Conservation (phyloP, 176 grass and related monocot genomes). For the Aegilops sharonensis region DNA sequence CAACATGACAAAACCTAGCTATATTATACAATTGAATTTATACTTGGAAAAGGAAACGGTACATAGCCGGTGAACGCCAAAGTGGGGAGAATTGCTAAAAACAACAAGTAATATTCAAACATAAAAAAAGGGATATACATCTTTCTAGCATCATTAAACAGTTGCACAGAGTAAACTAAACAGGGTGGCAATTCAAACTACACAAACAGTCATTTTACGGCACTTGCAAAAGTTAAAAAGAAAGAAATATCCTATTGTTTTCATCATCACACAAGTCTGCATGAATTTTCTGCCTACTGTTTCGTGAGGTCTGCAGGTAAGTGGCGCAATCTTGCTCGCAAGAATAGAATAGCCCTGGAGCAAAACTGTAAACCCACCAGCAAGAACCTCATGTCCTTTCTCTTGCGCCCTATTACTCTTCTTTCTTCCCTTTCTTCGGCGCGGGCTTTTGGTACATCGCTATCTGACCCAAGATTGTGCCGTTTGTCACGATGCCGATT, state of each 20-base stretch:
- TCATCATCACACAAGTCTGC: not conserved
- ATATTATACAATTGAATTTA: too few species aligned
- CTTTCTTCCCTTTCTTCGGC: conserved; percentile 84
- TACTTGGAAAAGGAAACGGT: too few species aligned
- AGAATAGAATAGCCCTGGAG: not conserved
- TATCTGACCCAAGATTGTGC: conserved; percentile 82
- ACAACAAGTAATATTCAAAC: not conserved
- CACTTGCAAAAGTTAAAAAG: not conserved
- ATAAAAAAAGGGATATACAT: not conserved
- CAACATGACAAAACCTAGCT: too few species aligned
- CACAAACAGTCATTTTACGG: not conserved
- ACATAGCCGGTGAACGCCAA: too few species aligned
- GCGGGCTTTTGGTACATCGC: conserved; percentile 55
- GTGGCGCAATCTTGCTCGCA: not conserved
- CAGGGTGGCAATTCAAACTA: not conserved
- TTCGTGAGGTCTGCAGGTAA: not conserved
- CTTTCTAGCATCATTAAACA: not conserved
- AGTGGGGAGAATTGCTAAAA: too few species aligned
- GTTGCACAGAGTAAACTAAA: not conserved
- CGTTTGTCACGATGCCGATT: conserved; percentile 75
- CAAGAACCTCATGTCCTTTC: not conserved
- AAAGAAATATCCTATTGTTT: not conserved
- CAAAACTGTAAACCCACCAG: not conserved
- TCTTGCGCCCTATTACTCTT: conserved; percentile 14
- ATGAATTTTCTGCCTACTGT: not conserved